Conservation (phyloP, 2,329 filamentous ascomycete species). For the Pseudogymnoascus sp. region DNA sequence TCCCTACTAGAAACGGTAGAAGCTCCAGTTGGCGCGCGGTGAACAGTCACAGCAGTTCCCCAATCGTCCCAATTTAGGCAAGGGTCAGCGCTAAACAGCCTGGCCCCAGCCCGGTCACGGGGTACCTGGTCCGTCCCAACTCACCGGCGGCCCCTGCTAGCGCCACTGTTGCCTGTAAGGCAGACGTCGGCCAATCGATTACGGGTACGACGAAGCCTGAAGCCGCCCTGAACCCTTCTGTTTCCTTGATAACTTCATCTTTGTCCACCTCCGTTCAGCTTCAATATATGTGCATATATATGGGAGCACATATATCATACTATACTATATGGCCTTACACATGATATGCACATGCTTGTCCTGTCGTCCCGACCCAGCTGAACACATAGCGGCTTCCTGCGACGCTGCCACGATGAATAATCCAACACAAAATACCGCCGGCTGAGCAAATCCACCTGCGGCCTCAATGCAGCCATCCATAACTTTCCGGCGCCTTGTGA, state of each 20-base stretch:
- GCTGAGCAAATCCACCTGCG: not conserved
- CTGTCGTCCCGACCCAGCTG: not conserved
- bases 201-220: not conserved
- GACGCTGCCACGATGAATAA: not conserved
- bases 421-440: too few relatives aligned
- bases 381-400: not conserved
- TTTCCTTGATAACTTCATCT: not conserved
- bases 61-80: not conserved
- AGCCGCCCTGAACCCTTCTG: not conserved
- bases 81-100: slow-evolving; percentile 1
- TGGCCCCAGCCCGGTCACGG: not conserved
- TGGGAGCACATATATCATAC: not conserved
- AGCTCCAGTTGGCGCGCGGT: not conserved
- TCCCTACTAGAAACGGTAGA: not conserved
- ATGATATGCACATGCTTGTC: not conserved
- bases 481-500: not conserved
- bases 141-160: not conserved
- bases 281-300: not conserved
- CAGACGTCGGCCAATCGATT: not conserved
- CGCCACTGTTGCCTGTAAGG: not conserved
- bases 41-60: not conserved
- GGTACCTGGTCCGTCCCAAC: slow-evolving; percentile 4
- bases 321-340: not conserved
- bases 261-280: not conserved
- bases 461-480: slow-evolving; percentile 1